A percentile compares a stretch with the other conserved stretches of the same genome.
Evolutionary conservation across 306 rosid species (phyloP).

Genomic region (Dalbergia oliveri): DNA sequence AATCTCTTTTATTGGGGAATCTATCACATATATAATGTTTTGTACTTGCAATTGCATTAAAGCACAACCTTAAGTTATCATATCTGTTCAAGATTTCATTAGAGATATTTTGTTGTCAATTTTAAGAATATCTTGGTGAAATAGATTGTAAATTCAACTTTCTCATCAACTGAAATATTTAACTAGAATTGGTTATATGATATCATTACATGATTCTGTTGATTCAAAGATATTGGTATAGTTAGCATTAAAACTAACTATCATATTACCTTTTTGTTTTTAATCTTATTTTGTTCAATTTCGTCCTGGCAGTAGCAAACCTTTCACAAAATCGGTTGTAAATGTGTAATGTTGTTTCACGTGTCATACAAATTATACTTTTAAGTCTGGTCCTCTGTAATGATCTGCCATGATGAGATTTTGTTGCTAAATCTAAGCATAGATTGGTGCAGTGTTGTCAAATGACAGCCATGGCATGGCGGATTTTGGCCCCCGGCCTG

Average conservation of each 20-base stretch:
- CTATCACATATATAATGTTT: no score
- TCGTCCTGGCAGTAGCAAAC: not conserved
- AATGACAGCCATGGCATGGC: no score
- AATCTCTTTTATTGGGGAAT: no score
- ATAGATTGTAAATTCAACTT: not conserved
- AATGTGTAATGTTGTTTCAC: constrained; percentile 6
- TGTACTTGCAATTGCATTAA: no score
- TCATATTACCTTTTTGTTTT: not conserved
- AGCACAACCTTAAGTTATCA: no score
- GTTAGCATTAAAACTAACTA: not conserved
- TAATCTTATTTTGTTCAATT: not conserved
- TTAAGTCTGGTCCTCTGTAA: constrained; percentile 2
- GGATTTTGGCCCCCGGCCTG: no score
- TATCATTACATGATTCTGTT: not conserved
- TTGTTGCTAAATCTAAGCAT: not conserved
- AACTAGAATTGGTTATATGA: not conserved
- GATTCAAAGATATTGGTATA: not conserved
- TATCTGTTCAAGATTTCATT: no score
- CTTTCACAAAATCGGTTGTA: constrained; percentile 1
- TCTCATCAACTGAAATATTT: constrained; percentile 1
- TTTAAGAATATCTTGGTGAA: no score
- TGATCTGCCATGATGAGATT: constrained; percentile 19
- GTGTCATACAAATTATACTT: not conserved
- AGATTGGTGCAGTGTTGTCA: no score
- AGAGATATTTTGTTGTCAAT: no score